A percentile compares a stretch with the other conserved stretches of the same genome.
Conservation (phyloP, 345 rosid genomes). For the Zanthoxylum bungeanum region DNA sequence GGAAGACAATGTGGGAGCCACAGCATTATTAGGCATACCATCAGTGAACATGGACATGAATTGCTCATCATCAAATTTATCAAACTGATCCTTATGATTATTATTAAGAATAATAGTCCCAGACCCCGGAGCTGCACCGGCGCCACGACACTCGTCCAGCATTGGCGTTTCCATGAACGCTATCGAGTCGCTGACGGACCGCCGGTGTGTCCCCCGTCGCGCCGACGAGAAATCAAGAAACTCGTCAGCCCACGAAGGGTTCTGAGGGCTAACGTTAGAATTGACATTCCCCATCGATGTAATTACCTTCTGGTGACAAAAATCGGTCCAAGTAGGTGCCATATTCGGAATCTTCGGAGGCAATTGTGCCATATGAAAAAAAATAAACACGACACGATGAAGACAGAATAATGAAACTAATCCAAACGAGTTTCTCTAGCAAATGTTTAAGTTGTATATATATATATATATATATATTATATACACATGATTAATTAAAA, state of each 20-base stretch:
- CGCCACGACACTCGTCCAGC: slow-evolving; percentile 18
- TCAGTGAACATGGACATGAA: slow-evolving; percentile 79
- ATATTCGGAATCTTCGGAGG: slow-evolving; percentile 91
- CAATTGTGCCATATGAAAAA: slow-evolving; percentile 64
- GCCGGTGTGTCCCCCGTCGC: slow-evolving; percentile 63
- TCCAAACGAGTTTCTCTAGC: slow-evolving; percentile 12
- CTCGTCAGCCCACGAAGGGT: slow-evolving; percentile 79
- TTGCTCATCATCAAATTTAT: slow-evolving; percentile 75
- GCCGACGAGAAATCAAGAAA: slow-evolving; percentile 78
- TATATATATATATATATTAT: background rate
- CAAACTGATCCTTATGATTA: slow-evolving; percentile 40
- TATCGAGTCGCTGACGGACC: slow-evolving; percentile 77
- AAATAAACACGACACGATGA: background rate
- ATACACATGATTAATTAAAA: no score
- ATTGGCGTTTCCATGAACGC: slow-evolving; percentile 53
- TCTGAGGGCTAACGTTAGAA: slow-evolving; percentile 22
- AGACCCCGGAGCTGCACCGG: background rate
- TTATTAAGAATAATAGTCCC: background rate
- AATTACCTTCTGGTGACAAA: slow-evolving; percentile 43
- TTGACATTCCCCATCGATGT: slow-evolving; percentile 19
- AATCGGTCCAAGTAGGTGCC: slow-evolving; percentile 71
- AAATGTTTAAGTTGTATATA: background rate
- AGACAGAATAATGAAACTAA: background rate
- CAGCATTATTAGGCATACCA: slow-evolving; percentile 43
- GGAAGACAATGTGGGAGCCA: slow-evolving; percentile 42